Conservation (phyloP, 202 grass and related monocot genomes). For the Alloteropsis angusta region DNA sequence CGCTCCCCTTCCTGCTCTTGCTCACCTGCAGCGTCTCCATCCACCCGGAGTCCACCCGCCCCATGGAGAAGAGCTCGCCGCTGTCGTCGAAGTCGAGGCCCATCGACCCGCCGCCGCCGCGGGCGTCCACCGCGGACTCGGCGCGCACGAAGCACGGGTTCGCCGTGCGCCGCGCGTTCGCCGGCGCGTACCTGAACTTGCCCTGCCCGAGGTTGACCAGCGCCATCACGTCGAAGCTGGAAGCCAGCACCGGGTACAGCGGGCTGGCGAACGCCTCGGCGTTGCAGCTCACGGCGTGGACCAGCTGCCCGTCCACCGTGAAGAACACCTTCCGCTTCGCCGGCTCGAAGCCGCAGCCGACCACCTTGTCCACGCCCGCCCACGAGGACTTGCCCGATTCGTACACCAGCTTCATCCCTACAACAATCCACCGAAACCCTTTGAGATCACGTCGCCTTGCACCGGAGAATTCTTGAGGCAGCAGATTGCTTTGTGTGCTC, state of each 20-base stretch:
- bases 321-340: conserved; percentile 84
- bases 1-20: conserved; percentile 44
- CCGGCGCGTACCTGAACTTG: conserved; percentile 83
- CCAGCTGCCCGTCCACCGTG: conserved; percentile 70
- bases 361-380: conserved; percentile 69
- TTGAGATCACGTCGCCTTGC: not conserved
- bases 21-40: conserved; percentile 23
- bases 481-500: not conserved
- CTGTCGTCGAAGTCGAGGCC: conserved; percentile 64
- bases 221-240: conserved; percentile 73
- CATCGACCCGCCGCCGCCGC: not conserved
- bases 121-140: not conserved
- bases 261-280: conserved; percentile 64
- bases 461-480: not conserved
- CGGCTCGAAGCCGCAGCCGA: conserved; percentile 84
- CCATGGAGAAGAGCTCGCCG: conserved; percentile 93
- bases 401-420: conserved; percentile 77
- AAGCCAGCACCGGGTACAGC: conserved; percentile 55
- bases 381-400: conserved; percentile 71
- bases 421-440: not conserved
- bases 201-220: conserved; percentile 88
- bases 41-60: conserved; percentile 64
- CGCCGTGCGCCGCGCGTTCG: conserved; percentile 56
- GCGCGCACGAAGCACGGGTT: conserved; percentile 74
- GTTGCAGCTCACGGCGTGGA: conserved; percentile 68